Evolutionary conservation across 2,329 filamentous ascomycete genomes (phyloP).

Genomic region (Aspergillus puulaauensis): DNA sequence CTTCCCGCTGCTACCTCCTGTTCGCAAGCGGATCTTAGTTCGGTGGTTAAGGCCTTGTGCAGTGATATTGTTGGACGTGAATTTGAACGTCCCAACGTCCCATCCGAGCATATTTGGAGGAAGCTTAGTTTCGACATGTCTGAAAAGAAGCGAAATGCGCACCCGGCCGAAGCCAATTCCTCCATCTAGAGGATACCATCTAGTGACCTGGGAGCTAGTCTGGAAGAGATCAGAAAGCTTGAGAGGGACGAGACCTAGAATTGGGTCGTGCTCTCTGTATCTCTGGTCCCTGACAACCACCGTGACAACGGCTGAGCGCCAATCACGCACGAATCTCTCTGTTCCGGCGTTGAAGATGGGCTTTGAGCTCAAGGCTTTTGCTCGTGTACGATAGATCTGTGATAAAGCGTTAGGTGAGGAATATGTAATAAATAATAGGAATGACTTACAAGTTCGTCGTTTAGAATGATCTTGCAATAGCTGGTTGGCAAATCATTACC

Average conservation of each 20-base stretch:
- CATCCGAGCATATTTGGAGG: slow-evolving; percentile 86
- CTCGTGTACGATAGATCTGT: slow-evolving; percentile 82
- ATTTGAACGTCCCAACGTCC: slow-evolving; percentile 94
- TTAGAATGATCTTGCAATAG: slow-evolving; percentile 89
- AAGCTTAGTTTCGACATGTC: slow-evolving; percentile 80
- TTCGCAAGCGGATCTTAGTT: slow-evolving; percentile 73
- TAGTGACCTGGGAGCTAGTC: slow-evolving; percentile 79
- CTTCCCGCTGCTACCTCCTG: slow-evolving; percentile 76
- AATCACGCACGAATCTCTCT: slow-evolving; percentile 89
- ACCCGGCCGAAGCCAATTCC: slow-evolving; percentile 89
- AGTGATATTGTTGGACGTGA: slow-evolving; percentile 68
- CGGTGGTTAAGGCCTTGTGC: slow-evolving; percentile 62
- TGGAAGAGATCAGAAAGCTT: slow-evolving; percentile 86
- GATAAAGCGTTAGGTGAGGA: slow-evolving; percentile 11
- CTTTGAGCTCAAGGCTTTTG: slow-evolving; percentile 89
- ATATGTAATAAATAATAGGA: background rate
- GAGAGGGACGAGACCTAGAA: slow-evolving; percentile 86
- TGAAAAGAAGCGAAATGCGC: slow-evolving; percentile 85
- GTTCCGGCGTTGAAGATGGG: slow-evolving; percentile 98
- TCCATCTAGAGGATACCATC: slow-evolving; percentile 96
- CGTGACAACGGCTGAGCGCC: slow-evolving; percentile 83
- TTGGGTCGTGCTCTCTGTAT: slow-evolving; percentile 89
- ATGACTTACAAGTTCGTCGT: slow-evolving; percentile 70
- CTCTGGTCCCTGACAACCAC: slow-evolving; percentile 85
- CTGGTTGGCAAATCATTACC: slow-evolving; percentile 78